Base-by-base conservation (phyloP, 345 rosid genomes). In the Lagerstroemia speciosa region DNA sequence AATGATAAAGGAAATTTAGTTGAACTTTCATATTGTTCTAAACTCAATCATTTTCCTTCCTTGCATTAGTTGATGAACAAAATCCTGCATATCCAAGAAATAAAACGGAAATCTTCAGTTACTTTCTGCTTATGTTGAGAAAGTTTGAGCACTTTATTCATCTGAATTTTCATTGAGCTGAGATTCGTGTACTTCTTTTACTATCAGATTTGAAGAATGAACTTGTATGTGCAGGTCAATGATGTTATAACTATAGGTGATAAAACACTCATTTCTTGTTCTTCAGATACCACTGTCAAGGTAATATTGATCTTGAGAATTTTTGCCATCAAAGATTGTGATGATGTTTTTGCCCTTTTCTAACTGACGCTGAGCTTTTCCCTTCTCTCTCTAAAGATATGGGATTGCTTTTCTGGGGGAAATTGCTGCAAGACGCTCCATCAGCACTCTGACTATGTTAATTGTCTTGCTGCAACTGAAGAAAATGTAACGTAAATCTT, bases 371-470 rank as follows among this genome's bases (percentile, higher is more conserved):
- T 43, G 43, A 38, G 48, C 48, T 11, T 43, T 11, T 15, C 16
- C 19, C 17, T 69, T 45, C 65, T 69, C 12, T 57, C 57, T 65
- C 33, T 60, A 26, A 30, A 94, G 99, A 79, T 90, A 3, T 95
- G 98, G 98, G 81, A 90, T 79, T 76, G 89, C 90, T 80, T 83
- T 71, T 95, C 98, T 43, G 85, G 85, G 80, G 99, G 99, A 76
- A 79, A 71, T 62, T 92, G 99, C 79, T 83, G 83, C 34, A 81
- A 83, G 83, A 91, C 98, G 62, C 88, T 91, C 33, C 90, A 87
- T 64, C 99, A 95, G 76, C 99, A 95, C 79, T 80, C 97, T 77
- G 99, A 95, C 79, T 95, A 95, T 71, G 97, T 95, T 74, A 95
- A 92, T 68, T 87, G 99, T 78, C 92, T 95, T 43, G 96, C 99